Conservation (phyloP, 768 basidiomycete species). For the Melanogaster broomeanus region DNA sequence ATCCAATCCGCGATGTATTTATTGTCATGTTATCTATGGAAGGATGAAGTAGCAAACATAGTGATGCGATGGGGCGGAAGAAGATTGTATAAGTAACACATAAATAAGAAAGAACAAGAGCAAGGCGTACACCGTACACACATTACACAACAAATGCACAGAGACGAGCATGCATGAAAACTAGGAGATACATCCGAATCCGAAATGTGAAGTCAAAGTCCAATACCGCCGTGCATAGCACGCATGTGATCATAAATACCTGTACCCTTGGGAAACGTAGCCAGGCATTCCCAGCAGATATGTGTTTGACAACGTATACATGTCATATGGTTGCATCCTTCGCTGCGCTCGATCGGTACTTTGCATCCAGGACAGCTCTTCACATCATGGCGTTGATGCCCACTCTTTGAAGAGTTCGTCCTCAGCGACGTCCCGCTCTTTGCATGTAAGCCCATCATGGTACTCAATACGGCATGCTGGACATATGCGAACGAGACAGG, state of each 20-base stretch:
- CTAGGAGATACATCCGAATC: background rate
- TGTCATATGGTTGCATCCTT: constrained; percentile 85
- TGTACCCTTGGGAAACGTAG: constrained; percentile 65
- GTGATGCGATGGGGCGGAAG: background rate
- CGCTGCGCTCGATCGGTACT: constrained; percentile 66
- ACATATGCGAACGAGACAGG: constrained; percentile 72
- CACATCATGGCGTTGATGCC: constrained; percentile 61
- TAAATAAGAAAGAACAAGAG: constrained; percentile 17
- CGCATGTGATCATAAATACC: constrained; percentile 85
- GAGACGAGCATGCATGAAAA: background rate
- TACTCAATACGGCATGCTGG: constrained; percentile 56
- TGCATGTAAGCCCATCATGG: constrained; percentile 71
- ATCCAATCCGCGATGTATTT: constrained; percentile 13
- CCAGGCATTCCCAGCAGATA: constrained; percentile 78
- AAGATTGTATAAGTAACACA: constrained; percentile 22
- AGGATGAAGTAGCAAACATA: background rate
- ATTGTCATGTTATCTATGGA: constrained; percentile 15
- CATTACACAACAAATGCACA: background rate
- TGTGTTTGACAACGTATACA: constrained; percentile 75
- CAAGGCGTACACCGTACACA: background rate
- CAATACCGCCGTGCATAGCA: constrained; percentile 63
- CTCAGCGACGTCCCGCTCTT: constrained; percentile 52
- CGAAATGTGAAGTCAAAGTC: constrained; percentile 26
- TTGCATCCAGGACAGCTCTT: constrained; percentile 77
- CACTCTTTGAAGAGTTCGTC: constrained; percentile 64